Percentiles rank a stretch among this genome's conserved stretches.
These are phyloP conservation scores for Papilionanthe hybrid DNA, from an alignment of 116 monocot genomes.

Conservation along the genomic window DNA sequence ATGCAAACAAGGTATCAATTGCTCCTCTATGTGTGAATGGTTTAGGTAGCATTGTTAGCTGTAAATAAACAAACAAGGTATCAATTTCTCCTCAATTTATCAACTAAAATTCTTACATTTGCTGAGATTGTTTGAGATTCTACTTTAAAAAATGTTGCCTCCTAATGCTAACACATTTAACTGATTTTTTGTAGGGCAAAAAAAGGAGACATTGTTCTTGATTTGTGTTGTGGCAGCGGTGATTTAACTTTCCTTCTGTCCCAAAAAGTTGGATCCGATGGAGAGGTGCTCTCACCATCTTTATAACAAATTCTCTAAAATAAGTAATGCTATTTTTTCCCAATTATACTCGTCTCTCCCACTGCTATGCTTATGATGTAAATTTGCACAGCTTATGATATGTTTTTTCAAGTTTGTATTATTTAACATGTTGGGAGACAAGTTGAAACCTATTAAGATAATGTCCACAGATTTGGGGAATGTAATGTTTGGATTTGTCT, in stretches of 20 bases:
- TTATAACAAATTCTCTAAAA: background rate
- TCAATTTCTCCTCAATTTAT: no score
- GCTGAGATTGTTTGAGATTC: no score
- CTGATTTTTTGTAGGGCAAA: conserved; percentile 33
- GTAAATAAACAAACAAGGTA: no score
- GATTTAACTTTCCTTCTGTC: conserved; percentile 85
- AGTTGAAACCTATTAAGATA: background rate
- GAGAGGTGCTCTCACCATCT: conserved; percentile 39
- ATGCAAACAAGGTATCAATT: no score
- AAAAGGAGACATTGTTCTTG: conserved; percentile 68
- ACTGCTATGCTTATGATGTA: background rate
- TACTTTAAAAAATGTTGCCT: no score
- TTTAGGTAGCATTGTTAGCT: no score
- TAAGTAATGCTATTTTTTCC: background rate
- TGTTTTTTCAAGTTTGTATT: background rate
- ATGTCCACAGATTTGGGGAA: background rate
- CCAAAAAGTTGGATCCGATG: conserved; percentile 55
- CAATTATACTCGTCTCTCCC: background rate
- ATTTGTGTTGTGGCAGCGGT: conserved; percentile 94
- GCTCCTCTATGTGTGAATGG: no score
- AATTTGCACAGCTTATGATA: background rate
- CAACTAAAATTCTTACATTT: no score
- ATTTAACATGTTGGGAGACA: background rate
- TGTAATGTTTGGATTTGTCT: no score
- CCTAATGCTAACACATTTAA: no score